Conservation (phyloP, 768 basidiomycete genomes). For the Phaeotremella fagi region DNA sequence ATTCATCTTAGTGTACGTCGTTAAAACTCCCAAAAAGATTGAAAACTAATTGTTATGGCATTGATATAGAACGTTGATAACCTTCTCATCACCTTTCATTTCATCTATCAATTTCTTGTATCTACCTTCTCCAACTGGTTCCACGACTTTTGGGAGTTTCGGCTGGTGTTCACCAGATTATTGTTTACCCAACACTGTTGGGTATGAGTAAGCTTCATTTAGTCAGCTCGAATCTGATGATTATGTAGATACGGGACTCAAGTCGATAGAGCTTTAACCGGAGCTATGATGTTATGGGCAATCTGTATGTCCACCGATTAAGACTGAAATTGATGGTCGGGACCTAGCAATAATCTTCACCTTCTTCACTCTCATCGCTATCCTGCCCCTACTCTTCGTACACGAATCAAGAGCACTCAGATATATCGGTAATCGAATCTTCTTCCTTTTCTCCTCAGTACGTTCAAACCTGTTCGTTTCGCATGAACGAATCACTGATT, state of each 20-base stretch:
- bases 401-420: conserved; percentile 42
- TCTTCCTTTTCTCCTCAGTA: conserved; percentile 39
- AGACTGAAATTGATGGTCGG: background rate
- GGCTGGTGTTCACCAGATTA: conserved; percentile 40
- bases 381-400: conserved; percentile 46
- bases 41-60: too few relatives aligned
- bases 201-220: conserved; percentile 41
- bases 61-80: conserved; percentile 36
- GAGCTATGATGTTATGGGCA: conserved; percentile 46
- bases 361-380: conserved; percentile 43
- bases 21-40: background rate
- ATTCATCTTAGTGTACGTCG: conserved; percentile 35
- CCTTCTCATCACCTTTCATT: conserved; percentile 49
- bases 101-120: conserved; percentile 40
- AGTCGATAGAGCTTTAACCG: conserved; percentile 40
- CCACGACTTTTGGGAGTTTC: conserved; percentile 41
- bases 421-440: conserved; percentile 40
- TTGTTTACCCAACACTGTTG: conserved; percentile 34
- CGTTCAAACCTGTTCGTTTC: conserved; percentile 5
- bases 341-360: conserved; percentile 37
- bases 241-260: conserved; percentile 34
- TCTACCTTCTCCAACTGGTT: conserved; percentile 14
- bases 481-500: background rate
- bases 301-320: conserved; percentile 31
- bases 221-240: too few relatives aligned